Conservation (phyloP, 306 rosid species). For the Begonia fuchsioides region DNA sequence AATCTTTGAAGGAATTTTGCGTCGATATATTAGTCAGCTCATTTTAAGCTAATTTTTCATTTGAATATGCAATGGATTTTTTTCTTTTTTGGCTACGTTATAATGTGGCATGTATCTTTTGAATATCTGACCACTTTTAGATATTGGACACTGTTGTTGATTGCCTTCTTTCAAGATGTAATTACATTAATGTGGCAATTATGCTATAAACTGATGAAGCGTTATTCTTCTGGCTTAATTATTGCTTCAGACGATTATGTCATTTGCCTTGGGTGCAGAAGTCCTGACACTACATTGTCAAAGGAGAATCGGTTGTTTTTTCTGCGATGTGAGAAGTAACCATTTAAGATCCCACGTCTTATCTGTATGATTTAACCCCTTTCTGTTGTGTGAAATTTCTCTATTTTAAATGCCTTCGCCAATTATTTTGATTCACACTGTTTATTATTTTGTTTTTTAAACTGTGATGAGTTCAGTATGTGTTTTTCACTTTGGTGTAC, state of each 20-base stretch:
- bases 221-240: background rate
- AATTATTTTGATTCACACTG: no score
- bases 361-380: no score
- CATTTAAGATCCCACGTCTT: background rate
- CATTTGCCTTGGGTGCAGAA: constrained; percentile 82
- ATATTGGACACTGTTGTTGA: no score
- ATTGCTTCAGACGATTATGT: constrained; percentile 62
- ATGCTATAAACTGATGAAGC: background rate
- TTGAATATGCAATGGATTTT: no score
- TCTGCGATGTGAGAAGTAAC: constrained; percentile 89
- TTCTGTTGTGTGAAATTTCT: no score
- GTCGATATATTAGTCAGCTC: constrained; percentile 83
- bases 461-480: no score
- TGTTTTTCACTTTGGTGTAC: no score
- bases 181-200: background rate
- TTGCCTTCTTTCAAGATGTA: background rate
- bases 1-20: constrained; percentile 86
- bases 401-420: no score
- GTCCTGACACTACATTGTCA: constrained; percentile 86
- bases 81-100: no score
- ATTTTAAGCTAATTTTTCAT: background rate
- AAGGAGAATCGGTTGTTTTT: constrained; percentile 96
- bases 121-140: no score
- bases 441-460: no score
- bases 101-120: no score